Evolutionary conservation across 2,329 filamentous ascomycete genomes (phyloP), one percentile per base, ranked within the genome.

Genomic region (Diaporthe ampelina): DNA sequence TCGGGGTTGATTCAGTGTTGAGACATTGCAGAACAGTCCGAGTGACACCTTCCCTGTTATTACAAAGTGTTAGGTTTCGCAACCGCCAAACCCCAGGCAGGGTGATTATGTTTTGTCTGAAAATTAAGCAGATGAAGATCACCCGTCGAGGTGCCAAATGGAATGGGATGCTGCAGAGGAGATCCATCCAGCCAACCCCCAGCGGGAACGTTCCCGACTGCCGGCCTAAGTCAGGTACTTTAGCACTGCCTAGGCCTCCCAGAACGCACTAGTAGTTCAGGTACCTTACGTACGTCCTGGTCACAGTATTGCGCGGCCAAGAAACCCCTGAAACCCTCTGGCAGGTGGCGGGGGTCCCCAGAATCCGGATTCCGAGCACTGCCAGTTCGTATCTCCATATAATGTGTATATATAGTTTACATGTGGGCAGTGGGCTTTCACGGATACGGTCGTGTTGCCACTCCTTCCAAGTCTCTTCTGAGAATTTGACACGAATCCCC

Each of bases 61-160:
- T 40, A 68, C 63, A 26, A 54, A 26, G 45, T 40, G 63, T 37
- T 10, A 26, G 15, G 63, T 54, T 68, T 68, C 48, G 48, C 48
- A 68, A 54, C 32, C 32, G 48, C 48, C 45, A 40, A 13, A 43
- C 6, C 19, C 40, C 40, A 43, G 13, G 40, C 48, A 26, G 63
- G 63, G 29, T 40, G 24, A 19, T 54, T 68, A 24, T 54, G 63
- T 52, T 54, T 68, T 37, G 29, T 68, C 24, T 54, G 63, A 54
- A 68, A 40, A 68, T 54, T 40, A 15, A 54, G 48, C 63, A 68
- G 63, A 68, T 68, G 63, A 68, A 68, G 63, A 68, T 68, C 63
- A 40, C 63, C 63, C 63, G 45, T 40, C 48, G 8, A 54, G 35
- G 48, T 68, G 48, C 63, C 63, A 68, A 68, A 68, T 68, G 45